phyloP scores from a whole-genome alignment of 2,329 filamentous ascomycete species.

The Talaromyces sp. region DNA sequence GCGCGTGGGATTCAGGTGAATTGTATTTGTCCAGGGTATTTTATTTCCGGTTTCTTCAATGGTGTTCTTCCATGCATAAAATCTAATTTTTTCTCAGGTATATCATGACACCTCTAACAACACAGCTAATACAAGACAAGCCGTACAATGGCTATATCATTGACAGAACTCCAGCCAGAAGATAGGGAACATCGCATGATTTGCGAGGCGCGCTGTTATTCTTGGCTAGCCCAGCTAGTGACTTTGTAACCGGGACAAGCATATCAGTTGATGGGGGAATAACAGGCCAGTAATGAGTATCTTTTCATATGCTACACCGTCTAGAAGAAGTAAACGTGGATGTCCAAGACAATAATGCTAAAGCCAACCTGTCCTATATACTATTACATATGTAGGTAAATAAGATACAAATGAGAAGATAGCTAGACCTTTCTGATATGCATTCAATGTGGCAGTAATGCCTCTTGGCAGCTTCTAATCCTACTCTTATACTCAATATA shows the following conservation, averaged over 20 bases:
- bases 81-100: neutral
- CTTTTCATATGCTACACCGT: neutral
- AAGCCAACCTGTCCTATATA: no score
- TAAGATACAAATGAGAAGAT: no score
- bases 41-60: no score
- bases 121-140: neutral
- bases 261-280: slow-evolving; percentile 6
- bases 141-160: neutral
- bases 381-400: no score
- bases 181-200: slow-evolving; percentile 17
- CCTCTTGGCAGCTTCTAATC: neutral
- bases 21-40: neutral
- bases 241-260: slow-evolving; percentile 14
- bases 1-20: slow-evolving; percentile 68
- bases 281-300: neutral
- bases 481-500: neutral
- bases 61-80: no score
- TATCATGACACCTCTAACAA: neutral
- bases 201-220: slow-evolving; percentile 17
- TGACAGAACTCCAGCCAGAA: slow-evolving; percentile 10
- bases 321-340: neutral
- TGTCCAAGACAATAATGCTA: no score
- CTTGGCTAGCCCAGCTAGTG: slow-evolving; percentile 17
- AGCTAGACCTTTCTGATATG: no score
- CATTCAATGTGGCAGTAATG: neutral